Conservation (phyloP, 169 alveolate species). For the Eimeria sp. region DNA sequence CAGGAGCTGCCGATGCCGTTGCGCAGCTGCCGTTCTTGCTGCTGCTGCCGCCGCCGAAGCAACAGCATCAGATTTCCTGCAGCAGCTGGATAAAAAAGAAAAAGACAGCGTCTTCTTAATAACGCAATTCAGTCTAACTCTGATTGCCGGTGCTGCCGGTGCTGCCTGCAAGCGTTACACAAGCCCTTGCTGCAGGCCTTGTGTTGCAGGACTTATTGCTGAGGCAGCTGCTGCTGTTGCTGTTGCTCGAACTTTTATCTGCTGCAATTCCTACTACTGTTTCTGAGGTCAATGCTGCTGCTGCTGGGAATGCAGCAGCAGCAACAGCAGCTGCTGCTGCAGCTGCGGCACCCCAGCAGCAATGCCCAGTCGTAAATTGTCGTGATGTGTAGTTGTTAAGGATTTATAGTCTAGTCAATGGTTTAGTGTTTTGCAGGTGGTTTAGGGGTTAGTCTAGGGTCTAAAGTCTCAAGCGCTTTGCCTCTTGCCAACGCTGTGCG, state of each 20-base stretch:
- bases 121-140: not conserved
- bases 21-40: constrained; percentile 19
- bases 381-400: too few relatives aligned
- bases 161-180: constrained; percentile 6
- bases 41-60: not conserved
- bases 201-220: constrained; percentile 19
- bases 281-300: constrained; percentile 5
- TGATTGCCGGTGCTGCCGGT: constrained; percentile 3
- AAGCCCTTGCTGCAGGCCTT: not conserved
- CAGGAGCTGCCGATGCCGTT: constrained; percentile 30
- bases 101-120: not conserved
- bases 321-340: constrained; percentile 19
- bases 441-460: too few relatives aligned
- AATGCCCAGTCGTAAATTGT: not conserved
- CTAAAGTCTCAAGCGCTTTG: too few relatives aligned
- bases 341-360: not conserved
- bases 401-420: too few relatives aligned
- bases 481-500: too few relatives aligned
- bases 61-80: not conserved
- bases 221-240: constrained; percentile 28
- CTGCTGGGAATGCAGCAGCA: constrained; percentile 28
- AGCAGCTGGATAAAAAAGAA: not conserved
- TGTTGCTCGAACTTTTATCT: not conserved
- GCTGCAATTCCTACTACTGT: constrained; percentile 18
- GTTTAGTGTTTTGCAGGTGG: too few relatives aligned